Evolutionary conservation across 2,329 filamentous ascomycete genomes (phyloP).

Genomic region (Sporothrix curviconia): DNA sequence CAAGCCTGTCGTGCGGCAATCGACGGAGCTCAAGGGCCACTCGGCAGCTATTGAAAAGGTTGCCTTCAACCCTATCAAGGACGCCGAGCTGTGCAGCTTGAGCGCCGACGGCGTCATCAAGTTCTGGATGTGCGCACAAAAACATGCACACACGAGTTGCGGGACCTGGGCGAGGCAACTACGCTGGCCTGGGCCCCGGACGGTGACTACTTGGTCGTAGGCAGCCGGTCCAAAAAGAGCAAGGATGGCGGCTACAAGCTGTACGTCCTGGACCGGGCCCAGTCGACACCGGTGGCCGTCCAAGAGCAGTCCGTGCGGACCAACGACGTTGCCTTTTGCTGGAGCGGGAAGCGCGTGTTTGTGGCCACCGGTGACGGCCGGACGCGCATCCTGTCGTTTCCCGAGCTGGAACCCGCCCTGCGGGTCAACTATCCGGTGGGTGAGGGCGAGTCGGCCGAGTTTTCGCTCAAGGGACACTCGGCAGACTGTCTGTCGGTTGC

Average conservation of each 20-base stretch:
- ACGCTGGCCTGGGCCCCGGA: constrained; percentile 69
- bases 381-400: constrained; percentile 63
- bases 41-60: constrained; percentile 63
- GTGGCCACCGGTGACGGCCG: constrained; percentile 65
- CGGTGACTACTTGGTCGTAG: constrained; percentile 63
- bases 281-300: constrained; percentile 47
- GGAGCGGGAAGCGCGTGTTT: constrained; percentile 64
- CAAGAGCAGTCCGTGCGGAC: constrained; percentile 59
- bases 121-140: constrained; percentile 74
- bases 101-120: constrained; percentile 67
- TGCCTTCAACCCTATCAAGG: constrained; percentile 69
- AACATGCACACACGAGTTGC: constrained; percentile 62
- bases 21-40: constrained; percentile 68
- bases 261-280: constrained; percentile 55
- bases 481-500: constrained; percentile 63
- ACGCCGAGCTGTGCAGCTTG: constrained; percentile 69
- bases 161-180: constrained; percentile 59
- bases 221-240: constrained; percentile 36
- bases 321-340: constrained; percentile 69
- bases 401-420: constrained; percentile 52
- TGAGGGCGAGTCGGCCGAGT: constrained; percentile 36
- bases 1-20: constrained; percentile 64
- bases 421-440: constrained; percentile 40
- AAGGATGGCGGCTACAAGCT: constrained; percentile 54
- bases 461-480: constrained; percentile 65